These are phyloP conservation scores for Fusarium penzigii DNA, from an alignment of 2,329 filamentous ascomycete genomes.

Conservation along the genomic window DNA sequence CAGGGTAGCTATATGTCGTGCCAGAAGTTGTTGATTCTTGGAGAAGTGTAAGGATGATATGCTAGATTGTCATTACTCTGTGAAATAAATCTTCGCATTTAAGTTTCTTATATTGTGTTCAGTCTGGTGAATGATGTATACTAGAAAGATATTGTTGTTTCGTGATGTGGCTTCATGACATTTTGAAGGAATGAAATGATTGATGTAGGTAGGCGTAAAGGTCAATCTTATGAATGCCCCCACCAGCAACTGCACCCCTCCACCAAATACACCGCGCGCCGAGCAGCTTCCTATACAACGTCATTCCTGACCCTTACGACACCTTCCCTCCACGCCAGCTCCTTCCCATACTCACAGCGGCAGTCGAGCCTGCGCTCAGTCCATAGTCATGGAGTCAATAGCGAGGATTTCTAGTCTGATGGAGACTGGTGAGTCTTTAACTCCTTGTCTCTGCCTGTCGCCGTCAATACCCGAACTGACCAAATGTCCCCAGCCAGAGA, in stretches of 20 bases:
- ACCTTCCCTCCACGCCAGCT: slow-evolving; percentile 10
- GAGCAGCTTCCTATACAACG: slow-evolving; percentile 18
- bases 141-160: no score
- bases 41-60: neutral
- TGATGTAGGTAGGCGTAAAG: no score
- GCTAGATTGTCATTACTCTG: neutral
- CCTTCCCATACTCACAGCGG: slow-evolving; percentile 9
- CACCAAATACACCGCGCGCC: slow-evolving; percentile 6
- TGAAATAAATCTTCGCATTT: no score
- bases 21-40: neutral
- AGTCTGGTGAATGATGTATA: no score
- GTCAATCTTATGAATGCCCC: neutral
- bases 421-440: slow-evolving; percentile 73
- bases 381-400: slow-evolving; percentile 82
- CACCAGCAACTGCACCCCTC: neutral
- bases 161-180: no score
- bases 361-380: slow-evolving; percentile 14
- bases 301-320: slow-evolving; percentile 26
- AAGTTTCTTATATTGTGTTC: no score
- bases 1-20: slow-evolving; percentile 13
- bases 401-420: slow-evolving; percentile 91
- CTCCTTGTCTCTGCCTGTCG: slow-evolving; percentile 7
- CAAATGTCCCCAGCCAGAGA: slow-evolving; percentile 70
- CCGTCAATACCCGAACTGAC: slow-evolving; percentile 17
- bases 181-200: no score